Base-by-base conservation (phyloP, 2,329 filamentous ascomycete species). In the Talaromyces sp. region DNA sequence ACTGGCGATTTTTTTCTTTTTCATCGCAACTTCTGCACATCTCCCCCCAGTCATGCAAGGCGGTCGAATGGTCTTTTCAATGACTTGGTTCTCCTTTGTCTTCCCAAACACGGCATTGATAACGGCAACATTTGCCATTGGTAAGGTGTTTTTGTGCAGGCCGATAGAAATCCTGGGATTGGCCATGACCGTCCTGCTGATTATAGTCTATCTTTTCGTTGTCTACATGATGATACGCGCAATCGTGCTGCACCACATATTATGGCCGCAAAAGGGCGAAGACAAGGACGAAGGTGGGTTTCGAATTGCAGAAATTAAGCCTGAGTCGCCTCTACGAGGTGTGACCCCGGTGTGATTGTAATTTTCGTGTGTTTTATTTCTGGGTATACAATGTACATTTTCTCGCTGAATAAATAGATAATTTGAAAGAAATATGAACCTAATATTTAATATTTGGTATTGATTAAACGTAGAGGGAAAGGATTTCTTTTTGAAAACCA, bases 21-120 rank as follows among this genome's bases (percentile, higher is more conserved):
- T 94, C 61, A 87, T 95, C 10, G 89, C 87, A 1, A 83, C 90
- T n/a, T 88, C 89, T 2, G 90, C 90, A 1, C 84, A 94, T 63
- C 89, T 84, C 82, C 89, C 87, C 33, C 50, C 50, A 7, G 87
- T 89, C 57, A 79, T 87, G 23, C 78, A 81, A 0, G 78, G 83
- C 10, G 82, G 83, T 42, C 83, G 81, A 60, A 85, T 92, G 79
- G 83, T 86, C 4, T 95, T 93, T 69, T 88, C 89, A 18, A 93
- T 95, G 89, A 91, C 88, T 1, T 96, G 90, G 87, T 95, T 89
- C 75, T 90, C 87, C 3, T 94, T 93, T 73, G 83, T 93, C 5
- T 93, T 93, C 69, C 90, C 90, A 1, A 92, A 93, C 67, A 93
- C 90, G 0, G 89, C 89, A 0, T 76, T 92, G 63, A 84, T 83